These are phyloP conservation scores for Corynascus novoguineensis DNA, from an alignment of 495 filamentous ascomycete genomes.

Conservation along the genomic window DNA sequence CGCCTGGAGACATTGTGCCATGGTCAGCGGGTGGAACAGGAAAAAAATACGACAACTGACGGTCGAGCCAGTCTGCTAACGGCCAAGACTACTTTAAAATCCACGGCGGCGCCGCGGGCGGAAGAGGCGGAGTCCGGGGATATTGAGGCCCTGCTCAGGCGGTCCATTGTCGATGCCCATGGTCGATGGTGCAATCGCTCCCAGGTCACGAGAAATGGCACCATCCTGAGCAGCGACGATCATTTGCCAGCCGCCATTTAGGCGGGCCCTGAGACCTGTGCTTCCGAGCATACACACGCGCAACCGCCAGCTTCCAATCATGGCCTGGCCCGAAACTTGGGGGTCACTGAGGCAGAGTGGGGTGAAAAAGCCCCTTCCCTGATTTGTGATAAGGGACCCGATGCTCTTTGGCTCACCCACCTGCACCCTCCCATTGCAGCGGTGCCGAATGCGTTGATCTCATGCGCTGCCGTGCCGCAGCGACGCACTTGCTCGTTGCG, in stretches of 20 bases:
- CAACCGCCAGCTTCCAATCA: conserved; percentile 23
- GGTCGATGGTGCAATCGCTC: conserved; percentile 34
- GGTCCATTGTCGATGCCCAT: conserved; percentile 29
- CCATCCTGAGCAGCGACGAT: conserved; percentile 30
- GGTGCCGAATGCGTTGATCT: conserved; percentile 7
- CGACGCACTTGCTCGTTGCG: conserved; percentile 9
- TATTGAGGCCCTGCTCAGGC: conserved; percentile 18
- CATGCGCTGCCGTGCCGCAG: conserved; percentile 7
- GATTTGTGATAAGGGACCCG: conserved; percentile 26
- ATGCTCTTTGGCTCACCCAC: conserved; percentile 19
- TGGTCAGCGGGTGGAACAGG: conserved; percentile 27
- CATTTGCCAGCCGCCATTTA: conserved; percentile 36
- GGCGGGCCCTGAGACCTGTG: conserved; percentile 16
- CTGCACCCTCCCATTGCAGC: conserved; percentile 1
- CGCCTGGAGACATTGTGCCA: conserved; percentile 48
- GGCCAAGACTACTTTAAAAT: conserved; percentile 15
- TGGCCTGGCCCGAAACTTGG: conserved; percentile 16
- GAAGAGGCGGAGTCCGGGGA: conserved; percentile 28
- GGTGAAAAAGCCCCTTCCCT: conserved; percentile 10
- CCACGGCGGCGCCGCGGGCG: conserved; percentile 24
- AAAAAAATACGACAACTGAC: conserved; percentile 6
- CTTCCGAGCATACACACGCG: conserved; percentile 21
- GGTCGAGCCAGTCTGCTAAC: conserved; percentile 17
- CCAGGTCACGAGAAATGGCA: conserved; percentile 40
- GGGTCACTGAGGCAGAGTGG: conserved; percentile 15